Percentiles rank a stretch among this genome's conserved stretches.
phyloP scores from a whole-genome alignment of 441 rosid species.

The Jatropha podagrica region DNA sequence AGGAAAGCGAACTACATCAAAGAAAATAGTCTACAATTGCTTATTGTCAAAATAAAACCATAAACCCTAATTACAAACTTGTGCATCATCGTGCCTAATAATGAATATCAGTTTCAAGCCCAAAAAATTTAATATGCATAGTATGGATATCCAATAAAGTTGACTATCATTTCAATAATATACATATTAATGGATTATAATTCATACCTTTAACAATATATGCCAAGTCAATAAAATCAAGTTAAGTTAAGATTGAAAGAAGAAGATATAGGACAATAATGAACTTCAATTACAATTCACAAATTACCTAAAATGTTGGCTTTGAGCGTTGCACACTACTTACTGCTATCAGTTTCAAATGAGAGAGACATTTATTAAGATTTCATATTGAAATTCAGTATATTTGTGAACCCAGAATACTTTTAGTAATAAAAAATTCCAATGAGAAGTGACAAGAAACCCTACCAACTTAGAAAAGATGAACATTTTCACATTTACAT shows the following conservation, averaged over 20 bases:
- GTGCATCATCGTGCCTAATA: background rate
- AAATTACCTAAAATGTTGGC: background rate
- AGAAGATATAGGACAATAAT: background rate
- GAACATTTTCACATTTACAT: background rate
- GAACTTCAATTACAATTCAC: background rate
- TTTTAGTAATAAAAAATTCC: background rate
- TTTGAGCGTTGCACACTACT: background rate
- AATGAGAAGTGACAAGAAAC: background rate
- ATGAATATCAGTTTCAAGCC: background rate
- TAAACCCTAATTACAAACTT: background rate
- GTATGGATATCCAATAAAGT: background rate
- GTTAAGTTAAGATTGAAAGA: background rate
- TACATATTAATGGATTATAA: background rate
- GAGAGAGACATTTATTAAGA: background rate
- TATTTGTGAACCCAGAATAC: background rate
- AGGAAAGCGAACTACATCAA: background rate
- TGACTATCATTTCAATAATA: background rate
- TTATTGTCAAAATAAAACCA: conserved; percentile 9
- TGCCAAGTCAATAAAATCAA: background rate
- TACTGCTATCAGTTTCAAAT: background rate
- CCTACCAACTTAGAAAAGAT: background rate
- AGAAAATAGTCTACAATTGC: background rate
- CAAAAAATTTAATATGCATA: background rate
- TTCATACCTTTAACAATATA: conserved; percentile 8
- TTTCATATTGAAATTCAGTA: background rate